Conservation (phyloP, 1,284 basidiomycete genomes). For the Xerocomus nothofagi region DNA sequence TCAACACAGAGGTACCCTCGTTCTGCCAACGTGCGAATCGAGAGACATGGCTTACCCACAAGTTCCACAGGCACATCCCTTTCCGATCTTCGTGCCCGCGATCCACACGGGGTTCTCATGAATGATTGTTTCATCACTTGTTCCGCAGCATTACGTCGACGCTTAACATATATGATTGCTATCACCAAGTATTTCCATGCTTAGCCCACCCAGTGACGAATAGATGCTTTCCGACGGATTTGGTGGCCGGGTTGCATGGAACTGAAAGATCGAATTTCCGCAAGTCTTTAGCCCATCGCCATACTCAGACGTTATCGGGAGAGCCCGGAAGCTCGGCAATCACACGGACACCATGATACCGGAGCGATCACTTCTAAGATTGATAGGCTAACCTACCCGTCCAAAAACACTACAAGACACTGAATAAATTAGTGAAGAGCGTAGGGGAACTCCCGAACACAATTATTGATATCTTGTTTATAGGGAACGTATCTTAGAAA, state of each 20-base stretch:
- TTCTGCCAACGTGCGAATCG: slow-evolving; percentile 39
- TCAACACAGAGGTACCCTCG: slow-evolving; percentile 82
- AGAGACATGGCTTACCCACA: slow-evolving; percentile 15
- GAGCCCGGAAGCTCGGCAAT: neutral
- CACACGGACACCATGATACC: neutral
- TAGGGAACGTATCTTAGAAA: slow-evolving; percentile 12
- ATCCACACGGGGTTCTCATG: slow-evolving; percentile 54
- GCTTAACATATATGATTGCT: neutral
- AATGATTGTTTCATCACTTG: slow-evolving; percentile 7
- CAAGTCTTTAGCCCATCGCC: neutral
- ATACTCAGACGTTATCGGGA: too few relatives aligned
- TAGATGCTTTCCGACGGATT: neutral
- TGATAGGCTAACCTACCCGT: slow-evolving; percentile 4
- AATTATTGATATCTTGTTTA: slow-evolving; percentile 9
- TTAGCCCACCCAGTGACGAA: neutral
- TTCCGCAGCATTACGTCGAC: neutral
- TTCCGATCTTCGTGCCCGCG: slow-evolving; percentile 61
- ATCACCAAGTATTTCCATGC: neutral
- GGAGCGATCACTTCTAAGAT: slow-evolving; percentile 12
- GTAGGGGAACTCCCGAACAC: neutral
- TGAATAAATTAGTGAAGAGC: slow-evolving; percentile 19
- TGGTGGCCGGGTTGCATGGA: too few relatives aligned
- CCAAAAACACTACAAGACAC: slow-evolving; percentile 4
- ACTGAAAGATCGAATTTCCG: neutral
- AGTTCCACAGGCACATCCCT: slow-evolving; percentile 56